Base-by-base conservation (phyloP, 306 rosid species). In the Benincasa hispida region DNA sequence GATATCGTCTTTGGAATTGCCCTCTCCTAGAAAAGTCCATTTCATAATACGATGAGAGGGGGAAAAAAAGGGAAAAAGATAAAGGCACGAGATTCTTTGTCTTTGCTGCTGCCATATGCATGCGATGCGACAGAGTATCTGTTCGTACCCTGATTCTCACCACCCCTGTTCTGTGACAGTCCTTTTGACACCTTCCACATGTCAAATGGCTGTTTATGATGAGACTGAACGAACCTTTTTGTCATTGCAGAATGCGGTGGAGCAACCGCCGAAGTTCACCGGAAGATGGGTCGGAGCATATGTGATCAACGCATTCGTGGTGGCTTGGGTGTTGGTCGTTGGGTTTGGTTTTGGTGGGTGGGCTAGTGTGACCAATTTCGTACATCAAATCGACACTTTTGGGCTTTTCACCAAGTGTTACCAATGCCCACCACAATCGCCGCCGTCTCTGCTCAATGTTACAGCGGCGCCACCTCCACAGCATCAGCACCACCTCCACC, bases 311-410 rank as follows among this genome's bases (percentile, higher is more conserved):
- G 82, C 82, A 14, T 94, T 94, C 57, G 84, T 94, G 37, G 97
- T 94, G 15, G 96, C 84, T 50, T 94, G 99, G 99, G 95, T 94
- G 19, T 72, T 90, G 3, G 82, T 94, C 0, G 99, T 94, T 9
- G 99, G 99, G 19, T 94, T 94, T 51, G 99, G 97, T 66, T 94
- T 94, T 39, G 99, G 99, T 6, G 99, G 99, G 67, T 94, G 99
- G 99, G 99, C 99, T 59, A 94, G 99, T 76, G 85, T 94, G 88
- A 87, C 87, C 1, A 94, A 94, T 83, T 94, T 94, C 79, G 48
- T 94, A 21, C 90, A 74, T 86, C 99, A 94, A 65, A 90, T 94
- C 34, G 97, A 94, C 81, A 88, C 99, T 3, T 94, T 94, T 34
- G 99, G 99, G 28, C 89, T 92, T 50, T 94, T 94, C 91, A 94